Evolutionary conservation across 371 early-diverging fungal genomes (phyloP), one percentile per base, ranked within the genome.

Genomic region (Haplosporangium sp.): DNA sequence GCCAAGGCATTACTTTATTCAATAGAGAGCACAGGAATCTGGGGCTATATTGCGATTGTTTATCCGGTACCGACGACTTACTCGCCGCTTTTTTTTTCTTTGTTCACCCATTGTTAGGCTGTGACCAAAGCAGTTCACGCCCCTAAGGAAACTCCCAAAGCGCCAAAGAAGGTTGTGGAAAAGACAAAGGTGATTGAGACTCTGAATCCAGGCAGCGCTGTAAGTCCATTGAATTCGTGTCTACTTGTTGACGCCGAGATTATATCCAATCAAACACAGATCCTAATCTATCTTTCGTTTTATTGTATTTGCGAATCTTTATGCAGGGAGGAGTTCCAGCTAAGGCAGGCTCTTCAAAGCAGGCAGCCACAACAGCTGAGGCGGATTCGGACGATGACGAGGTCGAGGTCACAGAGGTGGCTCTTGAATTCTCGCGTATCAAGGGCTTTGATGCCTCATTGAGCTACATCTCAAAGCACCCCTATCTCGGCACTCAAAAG

Each of bases 111-210:
- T 51, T 21, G 18, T 14, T 66, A 86, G 86, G 84, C 86, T 50
- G 79, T 89, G 38, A 89, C 84, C 57, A 88, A 88, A 59, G 64
- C 82, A 36, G 64, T 74, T 9, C 72, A 80, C 29, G 58, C 79
- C 16, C 60, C 81, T 29, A 68, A 67, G 46, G 59, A 81, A 5
- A 65, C 81, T 13, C 47, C 80, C 40, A 79, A 64, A 42, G 53
- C 83, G 1, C 70, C 67, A 40, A 87, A 85, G 63, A 83, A 82
- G 47, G 73, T 74, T 0, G 73, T 81, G 5, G 73, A 84, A 36
- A 90, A 86, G 50, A 83, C 86, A 50, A 86, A 83, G 53, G 86
- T 86, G 0, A 83, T 91, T 43, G 96, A 96, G 66, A 89, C 93
- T 0, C 82, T 94, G 64, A 94, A 94, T 56, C 91, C 93, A 1